A percentile compares a stretch with the other conserved stretches of the same genome.
phyloP scores from a whole-genome alignment of 2,329 filamentous ascomycete genomes.

The Hymenoscyphus fraxineus region DNA sequence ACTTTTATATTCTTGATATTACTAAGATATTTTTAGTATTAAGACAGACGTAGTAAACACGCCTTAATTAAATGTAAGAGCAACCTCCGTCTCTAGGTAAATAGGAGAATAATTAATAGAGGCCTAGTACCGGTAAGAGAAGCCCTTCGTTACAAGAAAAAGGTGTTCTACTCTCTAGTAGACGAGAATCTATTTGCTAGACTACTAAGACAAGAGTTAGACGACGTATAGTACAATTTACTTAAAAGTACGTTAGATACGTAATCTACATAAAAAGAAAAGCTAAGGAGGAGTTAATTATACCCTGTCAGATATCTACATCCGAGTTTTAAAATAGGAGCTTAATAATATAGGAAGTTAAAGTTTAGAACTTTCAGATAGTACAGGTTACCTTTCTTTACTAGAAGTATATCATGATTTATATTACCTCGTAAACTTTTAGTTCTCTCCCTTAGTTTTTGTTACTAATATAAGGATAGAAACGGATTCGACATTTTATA shows the following conservation, averaged over 20 bases:
- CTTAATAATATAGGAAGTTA: not conserved
- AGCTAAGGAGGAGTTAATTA: not conserved
- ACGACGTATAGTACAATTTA: not conserved
- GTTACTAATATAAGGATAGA: not conserved
- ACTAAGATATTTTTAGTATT: not conserved
- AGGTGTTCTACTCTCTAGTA: not conserved
- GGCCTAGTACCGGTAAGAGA: not conserved
- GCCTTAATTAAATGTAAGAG: not conserved
- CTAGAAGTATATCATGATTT: constrained; percentile 2
- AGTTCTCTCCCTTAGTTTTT: not conserved
- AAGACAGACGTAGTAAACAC: not conserved
- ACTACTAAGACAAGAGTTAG: not conserved
- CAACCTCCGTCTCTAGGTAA: not conserved
- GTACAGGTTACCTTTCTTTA: not conserved
- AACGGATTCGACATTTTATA: not conserved
- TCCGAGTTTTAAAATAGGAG: not conserved
- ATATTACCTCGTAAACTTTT: not conserved
- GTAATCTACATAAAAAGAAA: not conserved
- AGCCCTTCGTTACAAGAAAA: not conserved
- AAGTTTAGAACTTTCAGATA: not conserved
- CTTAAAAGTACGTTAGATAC: not conserved
- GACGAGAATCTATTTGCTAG: not conserved
- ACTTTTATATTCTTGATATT: not conserved
- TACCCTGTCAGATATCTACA: not conserved
- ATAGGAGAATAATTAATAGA: not conserved